Percentiles rank a stretch among this genome's conserved stretches.
Evolutionary conservation across 257 asterid genomes (phyloP).

Genomic region (Solanum paucissectum): DNA sequence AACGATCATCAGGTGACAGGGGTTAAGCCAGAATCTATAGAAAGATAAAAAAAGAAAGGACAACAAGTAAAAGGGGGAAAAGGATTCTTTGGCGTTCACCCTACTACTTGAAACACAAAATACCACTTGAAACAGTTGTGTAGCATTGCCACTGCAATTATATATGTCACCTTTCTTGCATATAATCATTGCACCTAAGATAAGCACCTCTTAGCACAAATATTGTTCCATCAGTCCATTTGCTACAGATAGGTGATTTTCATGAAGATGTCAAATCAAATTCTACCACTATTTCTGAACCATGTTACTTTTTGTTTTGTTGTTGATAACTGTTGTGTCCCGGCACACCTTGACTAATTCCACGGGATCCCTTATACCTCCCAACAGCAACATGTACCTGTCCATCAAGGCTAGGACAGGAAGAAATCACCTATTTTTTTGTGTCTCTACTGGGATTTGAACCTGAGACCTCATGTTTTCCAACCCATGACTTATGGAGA

Average conservation of each 20-base stretch:
- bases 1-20: conserved; percentile 8
- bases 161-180: not conserved
- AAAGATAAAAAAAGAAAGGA: not conserved
- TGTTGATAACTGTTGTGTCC: not conserved
- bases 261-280: not conserved
- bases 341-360: not conserved
- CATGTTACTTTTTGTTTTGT: not conserved
- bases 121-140: not conserved
- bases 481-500: not conserved
- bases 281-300: not conserved
- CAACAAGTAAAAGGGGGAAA: not conserved
- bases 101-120: not conserved
- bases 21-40: not conserved
- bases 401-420: not conserved
- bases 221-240: not conserved
- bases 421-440: not conserved
- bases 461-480: not conserved
- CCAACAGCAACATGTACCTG: not conserved
- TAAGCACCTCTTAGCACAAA: not conserved
- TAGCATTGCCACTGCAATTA: not conserved
- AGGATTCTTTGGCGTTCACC: not conserved
- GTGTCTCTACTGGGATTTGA: not conserved
- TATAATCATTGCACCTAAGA: not conserved
- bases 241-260: not conserved
- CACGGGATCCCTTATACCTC: not conserved